These are phyloP conservation scores for Hyphopichia fennica DNA, from an alignment of 1,139 yeast species.

Conservation along the genomic window DNA sequence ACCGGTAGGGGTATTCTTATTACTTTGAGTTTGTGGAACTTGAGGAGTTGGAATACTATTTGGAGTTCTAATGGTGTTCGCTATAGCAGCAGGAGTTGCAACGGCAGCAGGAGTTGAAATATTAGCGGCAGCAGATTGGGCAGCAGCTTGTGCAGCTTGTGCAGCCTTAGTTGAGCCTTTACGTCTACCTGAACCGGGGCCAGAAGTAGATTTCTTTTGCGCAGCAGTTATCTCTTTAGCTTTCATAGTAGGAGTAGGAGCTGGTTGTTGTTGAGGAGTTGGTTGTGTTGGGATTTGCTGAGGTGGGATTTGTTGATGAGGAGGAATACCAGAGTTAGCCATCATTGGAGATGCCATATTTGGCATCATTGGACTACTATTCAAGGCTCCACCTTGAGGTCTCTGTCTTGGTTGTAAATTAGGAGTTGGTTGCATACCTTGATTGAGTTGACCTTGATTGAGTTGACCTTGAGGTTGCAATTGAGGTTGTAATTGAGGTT, in stretches of 20 bases:
- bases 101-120: conserved; percentile 41
- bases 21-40: conserved; percentile 33
- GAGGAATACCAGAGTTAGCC: conserved; percentile 13
- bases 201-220: conserved; percentile 7
- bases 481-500: conserved; percentile 1
- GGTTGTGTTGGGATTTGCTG: conserved; percentile 10
- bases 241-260: conserved; percentile 11
- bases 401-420: conserved; percentile 5
- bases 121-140: conserved; percentile 17
- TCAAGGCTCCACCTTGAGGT: conserved; percentile 9
- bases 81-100: conserved; percentile 43
- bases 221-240: conserved; percentile 7
- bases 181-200: conserved; percentile 22
- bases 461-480: conserved; percentile 1
- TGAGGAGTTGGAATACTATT: conserved; percentile 48
- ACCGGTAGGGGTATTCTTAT: conserved; percentile 43
- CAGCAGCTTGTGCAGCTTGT: conserved; percentile 23
- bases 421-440: neutral
- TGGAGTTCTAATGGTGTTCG: conserved; percentile 45
- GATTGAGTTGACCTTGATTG: neutral
- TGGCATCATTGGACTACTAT: conserved; percentile 27
- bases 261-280: conserved; percentile 12
- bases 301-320: conserved; percentile 11
- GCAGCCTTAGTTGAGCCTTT: conserved; percentile 27
- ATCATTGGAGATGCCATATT: conserved; percentile 21